phyloP scores from a whole-genome alignment of 208 protist genomes.

The Trypanosoma platydactyli region DNA sequence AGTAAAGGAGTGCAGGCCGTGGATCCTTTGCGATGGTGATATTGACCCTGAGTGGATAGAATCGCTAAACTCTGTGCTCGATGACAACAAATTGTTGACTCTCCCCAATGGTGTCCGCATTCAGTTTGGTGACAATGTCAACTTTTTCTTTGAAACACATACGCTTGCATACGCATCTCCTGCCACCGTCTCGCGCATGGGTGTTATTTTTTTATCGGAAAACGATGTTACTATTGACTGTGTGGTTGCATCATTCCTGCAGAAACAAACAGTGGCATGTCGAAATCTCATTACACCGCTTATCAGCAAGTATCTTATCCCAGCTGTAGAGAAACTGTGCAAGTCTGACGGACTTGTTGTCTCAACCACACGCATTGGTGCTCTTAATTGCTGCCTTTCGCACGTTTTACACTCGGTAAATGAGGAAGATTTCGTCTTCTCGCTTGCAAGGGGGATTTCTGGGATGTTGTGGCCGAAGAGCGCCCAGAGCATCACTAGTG shows the following conservation, averaged over 20 bases:
- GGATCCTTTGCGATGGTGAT: slow-evolving; percentile 97
- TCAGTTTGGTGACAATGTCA: slow-evolving; percentile 94
- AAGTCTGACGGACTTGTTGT: slow-evolving; percentile 74
- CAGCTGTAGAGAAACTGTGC: slow-evolving; percentile 70
- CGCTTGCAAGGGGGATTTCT: slow-evolving; percentile 63
- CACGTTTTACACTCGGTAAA: slow-evolving; percentile 58
- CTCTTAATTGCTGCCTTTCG: slow-evolving; percentile 85
- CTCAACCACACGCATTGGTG: slow-evolving; percentile 88
- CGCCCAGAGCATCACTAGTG: slow-evolving; percentile 62
- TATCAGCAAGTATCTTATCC: slow-evolving; percentile 82
- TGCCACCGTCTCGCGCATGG: slow-evolving; percentile 98
- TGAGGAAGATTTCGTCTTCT: slow-evolving; percentile 74
- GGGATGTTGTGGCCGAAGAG: slow-evolving; percentile 51
- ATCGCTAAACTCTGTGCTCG: slow-evolving; percentile 98
- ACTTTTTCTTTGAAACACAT: slow-evolving; percentile 97
- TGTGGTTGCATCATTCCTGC: slow-evolving; percentile 84
- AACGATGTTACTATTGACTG: slow-evolving; percentile 90
- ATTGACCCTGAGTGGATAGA: slow-evolving; percentile 99
- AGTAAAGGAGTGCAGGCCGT: slow-evolving; percentile 66
- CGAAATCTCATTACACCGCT: slow-evolving; percentile 54
- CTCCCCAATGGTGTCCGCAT: slow-evolving; percentile 97
- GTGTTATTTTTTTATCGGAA: slow-evolving; percentile 95
- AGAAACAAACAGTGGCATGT: slow-evolving; percentile 36
- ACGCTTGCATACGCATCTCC: slow-evolving; percentile 98
- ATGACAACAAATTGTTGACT: slow-evolving; percentile 98